A percentile compares a stretch with the other conserved stretches of the same genome.
These are phyloP conservation scores for Penicillium herquei DNA, from an alignment of 495 filamentous ascomycete species.

Conservation along the genomic window DNA sequence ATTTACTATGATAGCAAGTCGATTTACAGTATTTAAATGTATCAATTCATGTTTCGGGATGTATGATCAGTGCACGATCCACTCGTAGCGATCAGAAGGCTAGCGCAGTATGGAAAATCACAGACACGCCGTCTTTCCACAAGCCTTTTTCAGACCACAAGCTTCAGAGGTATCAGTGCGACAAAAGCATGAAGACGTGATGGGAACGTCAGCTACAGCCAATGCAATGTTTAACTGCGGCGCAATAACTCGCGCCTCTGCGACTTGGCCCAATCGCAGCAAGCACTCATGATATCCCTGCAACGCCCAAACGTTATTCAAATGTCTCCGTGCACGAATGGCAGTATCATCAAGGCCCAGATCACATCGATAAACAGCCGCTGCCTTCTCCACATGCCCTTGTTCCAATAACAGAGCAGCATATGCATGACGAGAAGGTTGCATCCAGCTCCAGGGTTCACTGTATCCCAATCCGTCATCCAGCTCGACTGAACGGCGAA, in stretches of 20 bases:
- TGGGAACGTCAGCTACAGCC: conserved; percentile 56
- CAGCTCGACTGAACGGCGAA: conserved; percentile 50
- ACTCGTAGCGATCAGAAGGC: too few species aligned
- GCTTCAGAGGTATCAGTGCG: conserved; percentile 33
- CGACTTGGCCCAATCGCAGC: conserved; percentile 45
- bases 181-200: conserved; percentile 62
- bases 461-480: conserved; percentile 59
- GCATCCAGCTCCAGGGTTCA: conserved; percentile 73
- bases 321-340: conserved; percentile 58
- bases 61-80: too few species aligned
- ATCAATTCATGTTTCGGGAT: too few species aligned
- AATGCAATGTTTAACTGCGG: conserved; percentile 50
- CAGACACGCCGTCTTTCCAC: conserved; percentile 8
- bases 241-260: conserved; percentile 51
- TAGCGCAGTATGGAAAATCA: neutral
- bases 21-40: too few species aligned
- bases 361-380: conserved; percentile 56
- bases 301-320: conserved; percentile 68
- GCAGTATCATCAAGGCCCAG: conserved; percentile 56
- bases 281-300: conserved; percentile 67
- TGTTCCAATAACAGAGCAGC: conserved; percentile 65
- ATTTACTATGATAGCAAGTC: too few species aligned
- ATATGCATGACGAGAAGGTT: conserved; percentile 63
- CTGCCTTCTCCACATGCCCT: conserved; percentile 53
- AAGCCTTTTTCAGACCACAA: conserved; percentile 14